These are phyloP conservation scores for Fraxinus paxiana DNA, from an alignment of 305 asterid genomes.

Conservation along the genomic window DNA sequence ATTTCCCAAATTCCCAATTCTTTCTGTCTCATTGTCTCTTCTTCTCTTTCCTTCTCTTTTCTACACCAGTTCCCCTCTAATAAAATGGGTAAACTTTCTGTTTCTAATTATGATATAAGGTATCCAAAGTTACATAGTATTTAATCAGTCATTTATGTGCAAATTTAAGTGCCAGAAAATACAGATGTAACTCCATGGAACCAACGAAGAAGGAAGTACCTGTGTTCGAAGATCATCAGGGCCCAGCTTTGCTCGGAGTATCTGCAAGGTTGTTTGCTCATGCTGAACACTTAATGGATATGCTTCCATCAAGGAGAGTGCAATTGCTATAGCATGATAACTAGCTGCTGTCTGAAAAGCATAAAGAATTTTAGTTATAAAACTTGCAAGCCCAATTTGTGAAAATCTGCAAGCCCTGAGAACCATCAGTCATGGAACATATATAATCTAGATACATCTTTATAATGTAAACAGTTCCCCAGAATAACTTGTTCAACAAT, in stretches of 20 bases:
- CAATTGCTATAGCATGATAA: slow-evolving; percentile 98
- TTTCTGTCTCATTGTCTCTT: not conserved
- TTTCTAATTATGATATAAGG: not conserved
- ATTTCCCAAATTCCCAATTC: not conserved
- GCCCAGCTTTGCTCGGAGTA: slow-evolving; percentile 91
- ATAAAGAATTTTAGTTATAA: slow-evolving; percentile 25
- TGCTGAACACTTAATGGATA: slow-evolving; percentile 98
- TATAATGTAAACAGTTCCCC: slow-evolving; percentile 6
- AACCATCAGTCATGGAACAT: slow-evolving; percentile 7
- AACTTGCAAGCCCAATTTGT: slow-evolving; percentile 24
- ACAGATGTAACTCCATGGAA: slow-evolving; percentile 22
- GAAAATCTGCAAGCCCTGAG: not conserved
- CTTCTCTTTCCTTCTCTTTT: not conserved
- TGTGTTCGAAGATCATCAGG: slow-evolving; percentile 97
- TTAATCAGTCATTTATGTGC: not conserved
- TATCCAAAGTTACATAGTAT: not conserved
- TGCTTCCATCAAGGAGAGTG: slow-evolving; percentile 99
- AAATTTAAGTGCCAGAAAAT: slow-evolving; percentile 14
- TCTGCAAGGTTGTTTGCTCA: slow-evolving; percentile 93
- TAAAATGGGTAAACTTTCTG: not conserved
- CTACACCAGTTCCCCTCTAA: not conserved
- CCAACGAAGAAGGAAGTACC: slow-evolving; percentile 43
- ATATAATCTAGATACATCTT: not conserved
- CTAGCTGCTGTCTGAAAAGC: slow-evolving; percentile 88
- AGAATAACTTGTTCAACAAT: slow-evolving; percentile 8